Conservation (phyloP, 1,139 yeast genomes). For the Lodderomyces theae region DNA sequence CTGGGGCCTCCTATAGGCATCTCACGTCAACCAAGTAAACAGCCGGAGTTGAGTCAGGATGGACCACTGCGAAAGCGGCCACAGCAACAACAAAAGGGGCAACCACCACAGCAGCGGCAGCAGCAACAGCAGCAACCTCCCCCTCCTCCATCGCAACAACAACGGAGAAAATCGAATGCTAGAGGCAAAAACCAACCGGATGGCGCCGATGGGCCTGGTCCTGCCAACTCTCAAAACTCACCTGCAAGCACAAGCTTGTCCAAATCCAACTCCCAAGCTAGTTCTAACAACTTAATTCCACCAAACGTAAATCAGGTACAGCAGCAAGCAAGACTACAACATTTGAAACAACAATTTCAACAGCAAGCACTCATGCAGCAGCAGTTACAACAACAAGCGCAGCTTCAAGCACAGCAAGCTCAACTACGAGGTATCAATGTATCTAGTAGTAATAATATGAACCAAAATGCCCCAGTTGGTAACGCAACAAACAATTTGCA, state of each 20-base stretch:
- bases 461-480: background rate
- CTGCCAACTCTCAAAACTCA: slow-evolving; percentile 13
- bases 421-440: slow-evolving; percentile 1
- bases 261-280: background rate
- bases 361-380: slow-evolving; percentile 14
- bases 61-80: slow-evolving; percentile 5
- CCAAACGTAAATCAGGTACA: slow-evolving; percentile 13
- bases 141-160: too few relatives aligned
- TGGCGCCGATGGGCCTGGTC: background rate
- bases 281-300: slow-evolving; percentile 4
- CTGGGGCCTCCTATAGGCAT: background rate
- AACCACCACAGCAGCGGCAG: slow-evolving; percentile 12
- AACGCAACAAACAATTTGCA: background rate
- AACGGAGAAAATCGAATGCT: background rate
- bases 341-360: slow-evolving; percentile 16
- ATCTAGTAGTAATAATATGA: background rate
- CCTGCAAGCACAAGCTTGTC: slow-evolving; percentile 14
- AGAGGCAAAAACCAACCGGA: background rate
- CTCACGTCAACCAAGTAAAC: background rate
- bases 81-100: slow-evolving; percentile 18
- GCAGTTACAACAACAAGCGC: slow-evolving; percentile 13
- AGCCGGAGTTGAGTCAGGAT: slow-evolving; percentile 6
- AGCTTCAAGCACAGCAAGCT: slow-evolving; percentile 10
- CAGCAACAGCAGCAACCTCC: slow-evolving; percentile 10
- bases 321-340: slow-evolving; percentile 19